phyloP scores from a whole-genome alignment of 768 basidiomycete genomes.

The Daedalea quercina region DNA sequence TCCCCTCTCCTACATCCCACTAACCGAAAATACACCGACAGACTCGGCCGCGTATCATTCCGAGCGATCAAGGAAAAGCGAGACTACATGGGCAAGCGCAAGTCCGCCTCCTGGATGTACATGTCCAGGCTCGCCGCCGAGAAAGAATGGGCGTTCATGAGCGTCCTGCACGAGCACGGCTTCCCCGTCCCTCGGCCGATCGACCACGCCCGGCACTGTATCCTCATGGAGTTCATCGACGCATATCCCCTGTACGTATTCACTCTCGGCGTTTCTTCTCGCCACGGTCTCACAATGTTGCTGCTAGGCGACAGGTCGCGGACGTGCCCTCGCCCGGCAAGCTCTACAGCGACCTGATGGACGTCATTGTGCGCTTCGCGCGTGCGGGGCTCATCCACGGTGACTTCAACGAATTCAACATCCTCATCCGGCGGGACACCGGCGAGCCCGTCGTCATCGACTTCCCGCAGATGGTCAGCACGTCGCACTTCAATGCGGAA shows the following conservation, averaged over 20 bases:
- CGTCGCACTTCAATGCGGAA: slow-evolving; percentile 93
- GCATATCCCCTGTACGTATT: slow-evolving; percentile 82
- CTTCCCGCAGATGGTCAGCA: slow-evolving; percentile 99
- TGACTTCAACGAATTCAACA: slow-evolving; percentile 99
- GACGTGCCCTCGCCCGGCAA: slow-evolving; percentile 81
- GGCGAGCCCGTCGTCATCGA: slow-evolving; percentile 89
- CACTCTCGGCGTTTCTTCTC: background rate
- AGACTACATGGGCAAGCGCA: slow-evolving; percentile 93
- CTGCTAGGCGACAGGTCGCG: slow-evolving; percentile 74
- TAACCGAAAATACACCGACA: slow-evolving; percentile 26
- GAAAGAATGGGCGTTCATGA: slow-evolving; percentile 99
- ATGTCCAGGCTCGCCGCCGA: slow-evolving; percentile 94
- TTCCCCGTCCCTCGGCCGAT: slow-evolving; percentile 93
- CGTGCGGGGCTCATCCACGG: slow-evolving; percentile 95
- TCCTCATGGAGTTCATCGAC: slow-evolving; percentile 95
- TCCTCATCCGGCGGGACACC: slow-evolving; percentile 75
- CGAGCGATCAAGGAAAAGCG: slow-evolving; percentile 94
- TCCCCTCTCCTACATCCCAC: background rate
- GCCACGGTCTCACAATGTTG: background rate
- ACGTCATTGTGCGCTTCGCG: slow-evolving; percentile 91
- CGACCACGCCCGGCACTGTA: slow-evolving; percentile 91
- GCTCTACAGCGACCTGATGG: slow-evolving; percentile 90
- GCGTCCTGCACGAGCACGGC: slow-evolving; percentile 84
- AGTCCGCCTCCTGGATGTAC: slow-evolving; percentile 99
- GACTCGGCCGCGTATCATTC: slow-evolving; percentile 96